phyloP scores from a whole-genome alignment of 2,329 filamentous ascomycete genomes.

The Epichloe aotearoae region DNA sequence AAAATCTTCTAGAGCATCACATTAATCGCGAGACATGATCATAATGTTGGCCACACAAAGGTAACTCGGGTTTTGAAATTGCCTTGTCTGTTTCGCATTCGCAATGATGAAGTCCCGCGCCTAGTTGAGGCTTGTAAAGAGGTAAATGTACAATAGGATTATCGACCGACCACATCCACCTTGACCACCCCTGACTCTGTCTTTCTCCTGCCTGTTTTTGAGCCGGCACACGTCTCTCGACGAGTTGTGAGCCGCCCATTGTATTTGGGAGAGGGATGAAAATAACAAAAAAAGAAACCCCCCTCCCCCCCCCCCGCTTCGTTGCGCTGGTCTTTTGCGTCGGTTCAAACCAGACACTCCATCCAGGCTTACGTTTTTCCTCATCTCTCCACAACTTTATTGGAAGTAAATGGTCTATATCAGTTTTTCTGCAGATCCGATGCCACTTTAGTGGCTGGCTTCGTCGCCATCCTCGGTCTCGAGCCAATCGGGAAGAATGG shows the following conservation, averaged over 20 bases:
- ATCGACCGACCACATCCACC: slow-evolving; percentile 12
- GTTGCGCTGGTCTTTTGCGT: background rate
- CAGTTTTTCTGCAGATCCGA: background rate
- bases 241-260: background rate
- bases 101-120: slow-evolving; percentile 16
- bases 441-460: slow-evolving; percentile 31
- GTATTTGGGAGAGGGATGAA: background rate
- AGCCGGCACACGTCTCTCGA: background rate
- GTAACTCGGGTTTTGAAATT: background rate
- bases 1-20: too few relatives aligned
- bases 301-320: background rate
- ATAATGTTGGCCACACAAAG: background rate
- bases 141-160: slow-evolving; percentile 27
- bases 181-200: background rate
- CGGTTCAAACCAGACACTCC: background rate
- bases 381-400: background rate
- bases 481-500: slow-evolving; percentile 60
- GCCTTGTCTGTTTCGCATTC: background rate
- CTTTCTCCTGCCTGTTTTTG: background rate
- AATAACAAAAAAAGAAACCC: background rate
- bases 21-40: too few relatives aligned
- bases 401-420: background rate
- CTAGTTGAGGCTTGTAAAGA: slow-evolving; percentile 18
- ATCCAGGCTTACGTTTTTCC: background rate
- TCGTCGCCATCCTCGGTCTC: slow-evolving; percentile 58